Conservation (phyloP, 2,329 filamentous ascomycete species). For the Aspergillus ruber region DNA sequence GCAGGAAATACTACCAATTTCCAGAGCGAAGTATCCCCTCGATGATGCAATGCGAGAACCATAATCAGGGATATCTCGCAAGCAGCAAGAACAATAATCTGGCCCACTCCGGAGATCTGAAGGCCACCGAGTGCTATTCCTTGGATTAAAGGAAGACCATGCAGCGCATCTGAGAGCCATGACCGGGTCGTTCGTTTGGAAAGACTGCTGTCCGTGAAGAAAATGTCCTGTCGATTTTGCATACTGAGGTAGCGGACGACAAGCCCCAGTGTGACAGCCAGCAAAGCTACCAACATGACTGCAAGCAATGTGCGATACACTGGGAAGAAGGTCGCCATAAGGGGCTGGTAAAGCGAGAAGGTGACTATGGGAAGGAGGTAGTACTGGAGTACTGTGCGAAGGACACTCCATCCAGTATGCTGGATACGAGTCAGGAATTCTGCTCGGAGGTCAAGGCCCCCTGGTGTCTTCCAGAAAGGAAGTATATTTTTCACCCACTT, state of each 20-base stretch:
- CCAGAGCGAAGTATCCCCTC: background rate
- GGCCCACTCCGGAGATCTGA: background rate
- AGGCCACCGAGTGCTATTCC: background rate
- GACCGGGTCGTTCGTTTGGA: background rate
- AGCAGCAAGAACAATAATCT: background rate
- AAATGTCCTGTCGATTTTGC: background rate
- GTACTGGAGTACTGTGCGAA: slow-evolving; percentile 5
- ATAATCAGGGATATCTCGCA: background rate
- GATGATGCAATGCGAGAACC: background rate
- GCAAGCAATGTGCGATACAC: background rate
- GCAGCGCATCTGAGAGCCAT: background rate
- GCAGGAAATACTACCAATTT: background rate
- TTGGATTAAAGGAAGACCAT: background rate
- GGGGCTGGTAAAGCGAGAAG: slow-evolving; percentile 1
- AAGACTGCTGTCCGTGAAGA: background rate
- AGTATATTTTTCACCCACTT: background rate
- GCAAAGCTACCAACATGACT: background rate
- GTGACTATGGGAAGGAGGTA: slow-evolving; percentile 6
- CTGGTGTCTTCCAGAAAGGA: background rate
- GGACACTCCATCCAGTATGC: slow-evolving; percentile 4
- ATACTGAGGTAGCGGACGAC: background rate
- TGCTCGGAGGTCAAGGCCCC: background rate
- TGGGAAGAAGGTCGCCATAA: background rate
- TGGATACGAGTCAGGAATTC: slow-evolving; percentile 2
- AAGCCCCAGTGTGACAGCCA: background rate